A percentile compares a stretch with the other conserved stretches of the same genome.
phyloP scores from a whole-genome alignment of 2,329 filamentous ascomycete species.

The Orbilia brochopaga region DNA sequence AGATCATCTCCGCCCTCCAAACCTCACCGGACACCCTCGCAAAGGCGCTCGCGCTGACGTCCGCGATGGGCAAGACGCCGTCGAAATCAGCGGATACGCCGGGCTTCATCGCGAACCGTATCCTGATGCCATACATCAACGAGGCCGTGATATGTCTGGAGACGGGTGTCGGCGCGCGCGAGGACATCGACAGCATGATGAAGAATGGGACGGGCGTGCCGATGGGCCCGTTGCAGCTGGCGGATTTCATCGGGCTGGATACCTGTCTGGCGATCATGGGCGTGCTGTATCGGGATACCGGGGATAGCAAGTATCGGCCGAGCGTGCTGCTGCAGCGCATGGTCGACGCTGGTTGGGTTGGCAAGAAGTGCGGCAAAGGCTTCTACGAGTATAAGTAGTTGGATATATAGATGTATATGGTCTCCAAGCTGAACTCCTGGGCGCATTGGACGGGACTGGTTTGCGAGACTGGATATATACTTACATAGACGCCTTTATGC shows the following conservation, averaged over 20 bases:
- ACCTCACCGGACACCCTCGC: slow-evolving; percentile 82
- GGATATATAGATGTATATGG: neutral
- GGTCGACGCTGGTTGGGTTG: slow-evolving; percentile 97
- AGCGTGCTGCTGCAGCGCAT: slow-evolving; percentile 87
- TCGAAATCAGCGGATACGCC: slow-evolving; percentile 88
- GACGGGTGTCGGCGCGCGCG: slow-evolving; percentile 83
- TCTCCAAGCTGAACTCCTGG: neutral
- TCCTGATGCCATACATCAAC: slow-evolving; percentile 99
- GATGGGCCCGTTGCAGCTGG: slow-evolving; percentile 92
- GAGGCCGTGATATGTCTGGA: slow-evolving; percentile 96
- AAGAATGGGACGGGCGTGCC: slow-evolving; percentile 99
- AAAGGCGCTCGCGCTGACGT: slow-evolving; percentile 82
- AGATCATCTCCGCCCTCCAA: slow-evolving; percentile 94
- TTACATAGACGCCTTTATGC: slow-evolving; percentile 13
- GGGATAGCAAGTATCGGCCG: slow-evolving; percentile 93
- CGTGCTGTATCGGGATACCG: slow-evolving; percentile 86
- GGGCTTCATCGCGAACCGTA: slow-evolving; percentile 93
- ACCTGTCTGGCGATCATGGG: slow-evolving; percentile 98
- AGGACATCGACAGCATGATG: slow-evolving; percentile 97
- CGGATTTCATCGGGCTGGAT: slow-evolving; percentile 96
- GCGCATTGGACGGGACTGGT: neutral
- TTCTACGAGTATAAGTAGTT: slow-evolving; percentile 79
- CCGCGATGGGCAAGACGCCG: slow-evolving; percentile 89
- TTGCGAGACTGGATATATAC: neutral
- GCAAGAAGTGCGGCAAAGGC: slow-evolving; percentile 95